Percentiles rank a stretch among this genome's conserved stretches.
Conservation (phyloP, 192 early-diverging fungal species). For the Coemansia sp. region DNA sequence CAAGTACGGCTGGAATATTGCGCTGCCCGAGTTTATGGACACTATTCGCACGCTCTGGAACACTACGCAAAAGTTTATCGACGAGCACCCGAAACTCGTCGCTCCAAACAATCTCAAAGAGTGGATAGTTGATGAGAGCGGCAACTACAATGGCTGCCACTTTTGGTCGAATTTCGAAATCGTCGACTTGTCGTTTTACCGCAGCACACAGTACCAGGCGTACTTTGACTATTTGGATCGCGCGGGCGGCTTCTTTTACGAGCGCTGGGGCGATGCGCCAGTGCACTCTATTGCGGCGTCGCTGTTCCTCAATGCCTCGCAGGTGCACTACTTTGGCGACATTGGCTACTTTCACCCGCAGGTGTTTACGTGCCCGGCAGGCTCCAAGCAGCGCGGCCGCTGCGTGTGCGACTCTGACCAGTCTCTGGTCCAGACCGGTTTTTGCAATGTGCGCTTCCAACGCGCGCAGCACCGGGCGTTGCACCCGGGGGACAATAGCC, state of each 20-base stretch:
- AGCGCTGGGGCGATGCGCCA: slow-evolving; percentile 68
- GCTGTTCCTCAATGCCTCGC: slow-evolving; percentile 56
- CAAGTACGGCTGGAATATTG: slow-evolving; percentile 47
- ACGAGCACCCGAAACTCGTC: slow-evolving; percentile 22
- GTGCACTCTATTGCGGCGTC: slow-evolving; percentile 70
- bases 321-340: slow-evolving; percentile 74
- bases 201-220: slow-evolving; percentile 58
- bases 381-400: slow-evolving; percentile 43
- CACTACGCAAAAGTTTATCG: slow-evolving; percentile 22
- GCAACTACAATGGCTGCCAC: slow-evolving; percentile 67
- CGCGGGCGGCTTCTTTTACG: slow-evolving; percentile 88
- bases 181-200: slow-evolving; percentile 71
- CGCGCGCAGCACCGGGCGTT: slow-evolving; percentile 1
- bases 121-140: slow-evolving; percentile 35
- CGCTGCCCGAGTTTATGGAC: slow-evolving; percentile 28
- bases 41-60: slow-evolving; percentile 48
- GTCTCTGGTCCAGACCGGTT: slow-evolving; percentile 19
- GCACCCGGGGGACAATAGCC: no score
- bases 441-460: slow-evolving; percentile 22
- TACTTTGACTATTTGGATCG: slow-evolving; percentile 78
- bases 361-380: slow-evolving; percentile 46
- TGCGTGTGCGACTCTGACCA: slow-evolving; percentile 44
- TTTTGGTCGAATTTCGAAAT: slow-evolving; percentile 95
- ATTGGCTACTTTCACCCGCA: slow-evolving; percentile 65
- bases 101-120: slow-evolving; percentile 23